Percentiles rank a stretch among this genome's conserved stretches.
phyloP scores from a whole-genome alignment of 2,329 filamentous ascomycete species.

The Decorospora gaudefroyi region DNA sequence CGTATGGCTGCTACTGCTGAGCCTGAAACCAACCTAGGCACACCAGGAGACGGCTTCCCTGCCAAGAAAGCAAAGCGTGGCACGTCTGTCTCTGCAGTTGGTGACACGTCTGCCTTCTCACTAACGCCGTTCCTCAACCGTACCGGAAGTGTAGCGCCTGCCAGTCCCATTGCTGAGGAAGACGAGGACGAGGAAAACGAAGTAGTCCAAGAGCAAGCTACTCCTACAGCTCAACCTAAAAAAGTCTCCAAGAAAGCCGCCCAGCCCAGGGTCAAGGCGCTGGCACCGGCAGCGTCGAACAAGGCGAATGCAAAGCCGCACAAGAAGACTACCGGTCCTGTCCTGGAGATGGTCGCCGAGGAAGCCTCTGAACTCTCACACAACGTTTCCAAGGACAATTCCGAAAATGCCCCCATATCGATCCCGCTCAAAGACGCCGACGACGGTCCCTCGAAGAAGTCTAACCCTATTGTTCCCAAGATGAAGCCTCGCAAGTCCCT shows the following conservation, averaged over 20 bases:
- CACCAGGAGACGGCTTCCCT: conserved; percentile 54
- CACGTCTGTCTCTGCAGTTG: conserved; percentile 63
- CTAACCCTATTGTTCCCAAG: conserved; percentile 36
- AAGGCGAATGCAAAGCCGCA: conserved; percentile 52
- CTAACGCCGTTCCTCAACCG: conserved; percentile 92
- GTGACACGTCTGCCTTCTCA: conserved; percentile 90
- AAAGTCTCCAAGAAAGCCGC: conserved; percentile 34
- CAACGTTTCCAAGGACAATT: conserved; percentile 42
- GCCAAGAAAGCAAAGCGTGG: conserved; percentile 54
- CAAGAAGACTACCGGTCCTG: conserved; percentile 46
- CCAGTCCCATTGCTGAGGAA: conserved; percentile 48
- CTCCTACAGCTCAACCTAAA: conserved; percentile 39
- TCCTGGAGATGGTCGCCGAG: conserved; percentile 52
- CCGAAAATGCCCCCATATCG: conserved; percentile 44
- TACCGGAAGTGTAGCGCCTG: conserved; percentile 62
- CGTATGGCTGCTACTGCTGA: conserved; percentile 51
- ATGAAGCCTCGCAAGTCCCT: conserved; percentile 54
- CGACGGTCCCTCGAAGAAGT: conserved; percentile 40
- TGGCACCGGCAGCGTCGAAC: conserved; percentile 52
- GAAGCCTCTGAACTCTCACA: conserved; percentile 45
- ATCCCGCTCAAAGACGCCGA: conserved; percentile 45
- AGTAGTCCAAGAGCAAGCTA: conserved; percentile 32
- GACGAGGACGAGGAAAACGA: conserved; percentile 26
- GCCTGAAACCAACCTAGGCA: conserved; percentile 55
- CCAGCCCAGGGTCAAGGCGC: conserved; percentile 48